Base-by-base conservation (phyloP, 257 asterid genomes). In the Lantana camara region DNA sequence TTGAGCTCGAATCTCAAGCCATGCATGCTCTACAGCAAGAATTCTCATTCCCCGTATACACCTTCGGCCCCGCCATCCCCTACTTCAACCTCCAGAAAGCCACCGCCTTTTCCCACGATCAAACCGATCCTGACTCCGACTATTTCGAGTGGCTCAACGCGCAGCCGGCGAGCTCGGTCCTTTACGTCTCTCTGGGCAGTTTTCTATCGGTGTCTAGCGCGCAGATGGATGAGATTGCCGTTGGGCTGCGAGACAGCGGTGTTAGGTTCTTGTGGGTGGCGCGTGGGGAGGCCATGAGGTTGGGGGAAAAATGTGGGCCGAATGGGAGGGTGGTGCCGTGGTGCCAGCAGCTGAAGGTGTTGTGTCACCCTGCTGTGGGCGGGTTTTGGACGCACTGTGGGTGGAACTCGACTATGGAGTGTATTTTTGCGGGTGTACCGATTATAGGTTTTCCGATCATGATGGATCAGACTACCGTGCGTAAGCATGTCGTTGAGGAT, bases 381-480 rank as follows among this genome's bases (percentile, higher is more conserved):
- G 96, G 95, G 17, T 88, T 88, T 52, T 88, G 95, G 96, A 79
- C 95, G 0, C 94, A 88, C 44, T 83, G 96, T 7, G 96, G 96
- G 5, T 88, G 91, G 87, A 88, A 79, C 54, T 88, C 94, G 0
- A 88, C 86, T 0, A 76, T 73, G 79, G 96, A 83, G 60, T 80
- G 78, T 17, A 73, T 82, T 32, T 79, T 73, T 67, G 72, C 75
- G 2, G 95, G 89, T 2, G 75, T 77, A 16, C 91, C 95, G 0
- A 72, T 82, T 23, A 86, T 88, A 27, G 73, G 86, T 6, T 75
- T 79, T 62, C 95, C 95, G 0, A 64, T 88, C 10, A 52, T 63
- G 1, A 74, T 79, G 79, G 90, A 86, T 64, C 95, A 85, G 30
- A 54, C 61, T 11, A 84, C 90, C 0, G 56, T 78, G 21, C 71